Evolutionary conservation across 495 filamentous ascomycete genomes (phyloP), one percentile per base, ranked within the genome.

Genomic region (Opeltia flavorubescens): DNA sequence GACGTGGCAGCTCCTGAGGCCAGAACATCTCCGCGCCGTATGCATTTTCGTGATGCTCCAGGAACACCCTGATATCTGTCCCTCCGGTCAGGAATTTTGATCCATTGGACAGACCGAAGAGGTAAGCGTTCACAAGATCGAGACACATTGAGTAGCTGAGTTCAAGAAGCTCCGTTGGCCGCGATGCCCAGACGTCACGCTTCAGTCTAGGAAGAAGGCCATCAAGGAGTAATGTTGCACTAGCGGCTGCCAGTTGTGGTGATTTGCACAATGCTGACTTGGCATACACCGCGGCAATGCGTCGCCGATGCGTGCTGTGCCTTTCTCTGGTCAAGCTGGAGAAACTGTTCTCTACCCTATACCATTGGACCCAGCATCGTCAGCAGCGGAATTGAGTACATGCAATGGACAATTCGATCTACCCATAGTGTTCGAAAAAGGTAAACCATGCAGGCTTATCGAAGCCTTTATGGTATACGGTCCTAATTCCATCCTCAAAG

Each of bases 371-470:
- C 39, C 23, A 25, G 7, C 11, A 38, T 12, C n/a, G n/a, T n/a
- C n/a, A n/a, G n/a, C n/a, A n/a, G n/a, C n/a, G n/a, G n/a, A n/a
- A n/a, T n/a, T n/a, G n/a, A n/a, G n/a, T n/a, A n/a, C n/a, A n/a
- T n/a, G n/a, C n/a, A n/a, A n/a, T n/a, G n/a, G n/a, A n/a, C n/a
- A n/a, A n/a, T n/a, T n/a, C n/a, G n/a, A n/a, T n/a, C n/a, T 44
- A 25, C 58, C 57, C 46, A 47, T 42, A 58, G n/a, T 51, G 47
- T 5, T 34, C 31, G 33, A 59, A 57, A 15, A 67, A 12, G 28
- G 52, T 50, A 64, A 86, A 89, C 81, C 81, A 89, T 21, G 69
- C 66, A 55, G 78, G 72, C 53, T 89, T 89, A 56, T 84, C 82
- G 55, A 83, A 86, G 0, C 80, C 81, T 18, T 83, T 84, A 7